Base-by-base conservation (phyloP, 495 filamentous ascomycete species). In the Evernia prunastri region DNA sequence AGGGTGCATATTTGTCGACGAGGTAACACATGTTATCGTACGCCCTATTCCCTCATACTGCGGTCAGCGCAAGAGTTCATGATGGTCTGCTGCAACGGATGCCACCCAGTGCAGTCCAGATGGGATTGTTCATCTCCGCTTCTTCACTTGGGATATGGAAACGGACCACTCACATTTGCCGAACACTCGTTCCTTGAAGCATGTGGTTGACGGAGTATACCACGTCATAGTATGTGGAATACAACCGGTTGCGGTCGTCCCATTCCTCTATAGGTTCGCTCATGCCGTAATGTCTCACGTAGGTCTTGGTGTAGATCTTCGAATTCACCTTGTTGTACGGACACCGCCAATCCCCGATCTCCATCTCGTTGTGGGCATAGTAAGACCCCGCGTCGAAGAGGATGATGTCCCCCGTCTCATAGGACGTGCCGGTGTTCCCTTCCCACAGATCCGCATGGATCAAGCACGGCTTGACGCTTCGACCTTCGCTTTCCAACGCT, bases 371-470 rank as follows among this genome's bases (percentile, higher is more conserved):
- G 63, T 84, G 81, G 1, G 75, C 80, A 68, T 78, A 84, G 65
- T 77, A 80, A 1, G 60, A 73, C 27, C 72, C 74, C 0, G 80
- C 73, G 67, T 83, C 80, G 56, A 79, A 83, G 20, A 83, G 62
- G 12, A 79, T 39, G 20, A 70, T 64, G 17, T 71, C 66, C 0
- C 71, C 75, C 3, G 68, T 79, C 1, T 67, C 58, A 2, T 61
- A 42, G 58, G 79, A 70, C 8, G 73, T 63, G 0, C 72, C 79
- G 6, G 72, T 68, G 64, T 82, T 83, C 20, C 69, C 79, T 63
- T 82, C 72, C 79, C 78, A 82, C 9, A 79, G 65, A 66, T 82
- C 78, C 6, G 75, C 80, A 61, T 82, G 79, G 1, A 81, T 71
- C 7, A 83, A 67, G n/a, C 69, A 71, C 17, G 80, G 79, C 51